Conservation (phyloP, 2,329 filamentous ascomycete species). For the Penicillium palitans region DNA sequence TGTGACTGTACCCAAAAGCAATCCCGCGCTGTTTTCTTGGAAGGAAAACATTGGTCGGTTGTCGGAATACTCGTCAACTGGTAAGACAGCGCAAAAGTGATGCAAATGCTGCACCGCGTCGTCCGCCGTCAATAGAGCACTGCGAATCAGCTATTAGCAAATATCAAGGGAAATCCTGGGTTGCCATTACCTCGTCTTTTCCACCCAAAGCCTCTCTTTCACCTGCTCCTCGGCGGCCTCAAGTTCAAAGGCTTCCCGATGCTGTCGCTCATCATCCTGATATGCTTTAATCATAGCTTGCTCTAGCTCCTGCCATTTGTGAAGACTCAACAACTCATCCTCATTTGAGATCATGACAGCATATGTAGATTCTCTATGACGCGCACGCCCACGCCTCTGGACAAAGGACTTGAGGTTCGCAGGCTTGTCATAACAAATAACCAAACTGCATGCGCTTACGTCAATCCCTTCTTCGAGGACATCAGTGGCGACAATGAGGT, state of each 20-base stretch:
- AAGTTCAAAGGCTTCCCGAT: slow-evolving; percentile 47
- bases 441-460: slow-evolving; percentile 62
- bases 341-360: slow-evolving; percentile 50
- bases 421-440: slow-evolving; percentile 64
- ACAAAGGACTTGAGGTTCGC: slow-evolving; percentile 65
- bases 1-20: slow-evolving; percentile 59
- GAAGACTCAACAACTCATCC: slow-evolving; percentile 34
- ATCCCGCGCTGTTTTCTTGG: slow-evolving; percentile 19
- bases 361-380: slow-evolving; percentile 58
- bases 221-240: slow-evolving; percentile 52
- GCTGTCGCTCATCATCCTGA: slow-evolving; percentile 60
- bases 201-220: slow-evolving; percentile 42
- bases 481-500: slow-evolving; percentile 59
- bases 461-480: slow-evolving; percentile 64
- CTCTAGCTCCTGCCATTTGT: slow-evolving; percentile 68
- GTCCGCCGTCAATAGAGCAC: slow-evolving; percentile 69
- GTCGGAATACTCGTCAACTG: slow-evolving; percentile 60
- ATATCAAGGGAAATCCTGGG: neutral
- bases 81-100: slow-evolving; percentile 73
- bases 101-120: slow-evolving; percentile 74
- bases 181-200: slow-evolving; percentile 28
- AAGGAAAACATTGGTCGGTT: slow-evolving; percentile 64
- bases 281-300: slow-evolving; percentile 70
- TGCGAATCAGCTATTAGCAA: neutral
- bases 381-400: slow-evolving; percentile 64